Evolutionary conservation across 345 rosid genomes (phyloP), one percentile per base, ranked within the genome.

Genomic region (Brassica rapa): DNA sequence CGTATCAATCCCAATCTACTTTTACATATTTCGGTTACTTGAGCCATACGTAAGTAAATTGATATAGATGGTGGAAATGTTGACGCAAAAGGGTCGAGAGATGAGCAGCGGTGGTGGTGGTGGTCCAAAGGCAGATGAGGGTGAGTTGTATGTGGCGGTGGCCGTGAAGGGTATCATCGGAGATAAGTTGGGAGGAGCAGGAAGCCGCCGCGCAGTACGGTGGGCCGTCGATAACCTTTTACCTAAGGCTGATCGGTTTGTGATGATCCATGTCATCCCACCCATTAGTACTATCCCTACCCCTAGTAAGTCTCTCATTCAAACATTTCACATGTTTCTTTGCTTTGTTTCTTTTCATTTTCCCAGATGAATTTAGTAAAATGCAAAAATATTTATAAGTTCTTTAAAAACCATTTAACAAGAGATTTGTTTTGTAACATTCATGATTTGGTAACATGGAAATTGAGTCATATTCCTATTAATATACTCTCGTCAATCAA

Each of bases 261-360:
- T 87, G 82, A 73, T 92, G 66, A 86, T 94, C 75, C 90, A 94
- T 66, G 89, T 90, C 66, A 88, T 92, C 66, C 94, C 93, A 69
- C 33, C 84, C 70, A 80, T 92, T 81, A 79, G 89, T 67, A 75
- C 85, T 43, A 74, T 94, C 43, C 92, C 97, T 55, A 87, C 96
- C 73, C 98, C 96, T 8, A 73, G 97, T 91, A 82, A 30, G 86
- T 77, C 11, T 69, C 33, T 60, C 35, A 51, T 4, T 51, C 6
- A 51, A 51, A 51, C 21, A 51, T 51, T 49, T 49, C 6, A 46
- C 55, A 51, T 15, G 29, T 67, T 67, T 75, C 60, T 27, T 27
- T 41, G 4, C 43, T 24, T 46, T 46, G 55, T 19, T 4, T 1
- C 60, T 51, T 63, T 32, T 65, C 27, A 14, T 51, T 43, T 32